Evolutionary conservation across 345 rosid genomes (phyloP), one percentile per base, ranked within the genome.

Genomic region (Murraya paniculata): DNA sequence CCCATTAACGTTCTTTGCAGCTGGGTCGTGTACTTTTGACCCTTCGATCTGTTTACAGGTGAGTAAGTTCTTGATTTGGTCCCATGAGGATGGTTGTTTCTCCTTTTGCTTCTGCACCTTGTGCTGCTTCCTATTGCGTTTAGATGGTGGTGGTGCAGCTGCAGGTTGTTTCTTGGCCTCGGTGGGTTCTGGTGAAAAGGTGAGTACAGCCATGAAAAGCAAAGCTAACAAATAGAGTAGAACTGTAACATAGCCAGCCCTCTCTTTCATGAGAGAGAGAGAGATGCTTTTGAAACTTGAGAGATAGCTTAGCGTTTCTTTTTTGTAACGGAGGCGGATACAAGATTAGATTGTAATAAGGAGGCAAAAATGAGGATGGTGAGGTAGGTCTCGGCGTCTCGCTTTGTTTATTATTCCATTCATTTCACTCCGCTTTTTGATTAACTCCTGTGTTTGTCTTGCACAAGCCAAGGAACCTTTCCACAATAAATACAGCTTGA

Each of bases 61-160:
- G 31, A 96, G 90, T 33, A 96, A 79, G 88, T 91, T 94, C 91
- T 94, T 96, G 91, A 96, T 78, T 82, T 96, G 99, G 92, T 91
- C 92, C 99, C 99, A 96, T 59, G 99, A 94, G 55, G 98, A 94
- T 13, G 90, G 86, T 27, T 86, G 92, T 77, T 91, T 90, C 58
- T 79, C 82, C 78, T 84, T 83, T 35, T 72, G 82, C 66, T 81
- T 80, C 48, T 53, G 64, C 73, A 61, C 67, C 28, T 84, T 79
- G 18, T 88, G 81, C 57, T 77, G 83, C 30, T 72, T 70, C 56
- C 30, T 73, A 75, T 80, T 85, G n/a, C 74, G 73, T 38, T 81
- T 86, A 19, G 88, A 77, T 2, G 57, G 83, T 2, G 45, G 10
- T 7, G 8, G 22, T 3, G 30, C 76, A 1, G 69, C 22, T 19